phyloP scores from a whole-genome alignment of 108 stramenopile species.

The Fragilaria crotonensis region DNA sequence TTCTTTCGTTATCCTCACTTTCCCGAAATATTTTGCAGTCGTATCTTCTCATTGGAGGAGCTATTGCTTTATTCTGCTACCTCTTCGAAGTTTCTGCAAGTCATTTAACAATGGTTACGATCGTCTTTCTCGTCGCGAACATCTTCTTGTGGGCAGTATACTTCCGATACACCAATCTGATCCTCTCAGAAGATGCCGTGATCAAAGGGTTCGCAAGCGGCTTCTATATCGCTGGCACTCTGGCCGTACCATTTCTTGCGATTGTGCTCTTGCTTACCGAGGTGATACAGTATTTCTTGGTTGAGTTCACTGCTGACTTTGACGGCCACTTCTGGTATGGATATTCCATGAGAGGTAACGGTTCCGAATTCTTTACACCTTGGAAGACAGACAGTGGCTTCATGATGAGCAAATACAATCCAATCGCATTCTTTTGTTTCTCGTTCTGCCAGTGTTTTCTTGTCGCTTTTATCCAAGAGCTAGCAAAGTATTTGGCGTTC shows the following conservation, averaged over 20 bases:
- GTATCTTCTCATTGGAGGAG: constrained; percentile 10
- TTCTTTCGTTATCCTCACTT: constrained; percentile 1
- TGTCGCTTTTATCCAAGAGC: constrained; percentile 67
- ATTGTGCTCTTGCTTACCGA: constrained; percentile 32
- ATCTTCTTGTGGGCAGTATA: constrained; percentile 43
- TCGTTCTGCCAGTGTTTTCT: constrained; percentile 46
- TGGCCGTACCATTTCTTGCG: constrained; percentile 56
- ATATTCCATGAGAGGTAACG: constrained; percentile 6
- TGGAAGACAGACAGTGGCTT: constrained; percentile 23
- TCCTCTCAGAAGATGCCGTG: constrained; percentile 69
- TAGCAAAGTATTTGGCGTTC: constrained; percentile 75
- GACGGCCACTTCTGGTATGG: too few species aligned
- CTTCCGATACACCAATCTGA: constrained; percentile 35
- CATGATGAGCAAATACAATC: constrained; percentile 47
- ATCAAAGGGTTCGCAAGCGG: constrained; percentile 77
- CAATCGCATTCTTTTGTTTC: constrained; percentile 47
- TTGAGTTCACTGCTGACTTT: constrained; percentile 31
- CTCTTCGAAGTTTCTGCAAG: constrained; percentile 14
- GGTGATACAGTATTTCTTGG: constrained; percentile 28
- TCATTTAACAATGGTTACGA: constrained; percentile 29
- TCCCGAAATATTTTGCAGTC: background rate
- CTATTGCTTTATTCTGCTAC: too few species aligned
- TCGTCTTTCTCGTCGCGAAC: constrained; percentile 51
- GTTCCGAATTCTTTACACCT: background rate
- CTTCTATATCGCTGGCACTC: constrained; percentile 51